Percentiles rank a stretch among this genome's conserved stretches.
Evolutionary conservation across 371 early-diverging fungal species (phyloP).

Genomic region (Umbelopsis sp.): DNA sequence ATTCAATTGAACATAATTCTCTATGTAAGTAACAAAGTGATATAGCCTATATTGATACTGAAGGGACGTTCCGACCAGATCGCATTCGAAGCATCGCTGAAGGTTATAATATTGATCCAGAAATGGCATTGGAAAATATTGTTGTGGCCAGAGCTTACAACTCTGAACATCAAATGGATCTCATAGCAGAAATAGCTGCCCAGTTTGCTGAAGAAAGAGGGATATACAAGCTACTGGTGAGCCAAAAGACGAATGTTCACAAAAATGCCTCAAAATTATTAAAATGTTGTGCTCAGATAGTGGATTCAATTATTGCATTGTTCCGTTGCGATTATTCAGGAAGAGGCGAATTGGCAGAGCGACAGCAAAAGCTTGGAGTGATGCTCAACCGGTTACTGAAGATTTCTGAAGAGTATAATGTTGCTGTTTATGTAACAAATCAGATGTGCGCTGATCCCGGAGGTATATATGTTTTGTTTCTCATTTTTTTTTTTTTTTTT

Average conservation of each 20-base stretch:
- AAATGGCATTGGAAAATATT: constrained; percentile 69
- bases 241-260: neutral
- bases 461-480: constrained; percentile 25
- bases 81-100: constrained; percentile 75
- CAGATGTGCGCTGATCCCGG: constrained; percentile 69
- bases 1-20: neutral
- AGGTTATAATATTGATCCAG: constrained; percentile 74
- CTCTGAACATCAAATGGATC: constrained; percentile 84
- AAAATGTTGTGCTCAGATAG: constrained; percentile 38
- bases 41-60: constrained; percentile 83
- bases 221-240: constrained; percentile 64
- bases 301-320: constrained; percentile 80
- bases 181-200: constrained; percentile 70
- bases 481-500: neutral
- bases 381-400: constrained; percentile 81
- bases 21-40: neutral
- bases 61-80: constrained; percentile 83
- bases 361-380: constrained; percentile 86
- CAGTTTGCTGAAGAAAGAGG: constrained; percentile 77
- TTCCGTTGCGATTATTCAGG: constrained; percentile 84
- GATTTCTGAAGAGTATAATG: constrained; percentile 87
- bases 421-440: constrained; percentile 90
- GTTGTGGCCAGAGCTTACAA: constrained; percentile 81
- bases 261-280: neutral
- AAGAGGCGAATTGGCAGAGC: constrained; percentile 88